Base-by-base conservation (phyloP, 148 eudicot genomes). In the Fagopyrum esculentum region DNA sequence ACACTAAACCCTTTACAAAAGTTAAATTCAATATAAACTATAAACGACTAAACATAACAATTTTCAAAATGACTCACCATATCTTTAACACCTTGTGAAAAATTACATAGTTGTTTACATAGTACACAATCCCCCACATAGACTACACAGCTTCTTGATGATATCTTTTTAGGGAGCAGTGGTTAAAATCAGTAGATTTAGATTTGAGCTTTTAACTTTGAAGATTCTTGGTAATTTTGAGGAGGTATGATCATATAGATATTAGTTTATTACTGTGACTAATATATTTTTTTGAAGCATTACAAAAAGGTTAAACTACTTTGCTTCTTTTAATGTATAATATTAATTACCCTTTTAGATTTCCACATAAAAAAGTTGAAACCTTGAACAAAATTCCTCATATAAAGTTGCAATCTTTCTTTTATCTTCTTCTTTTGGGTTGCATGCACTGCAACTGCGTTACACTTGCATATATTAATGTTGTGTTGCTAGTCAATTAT, bases 151-250 rank as follows among this genome's bases (percentile, higher is more conserved):
- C 49, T 46, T 45, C n/a, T 19, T 44, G 30, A 63, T 74, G 57
- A 74, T 68, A 40, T 73, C 66, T 78, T 80, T 80, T 75, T 77
- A 73, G 77, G 76, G 79, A 81, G 76, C 84, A 75, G 80, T 81
- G 87, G 84, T 49, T 75, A 82, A 79, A 84, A 87, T 87, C 75
- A 85, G 84, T 89, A 83, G 85, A 74, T 80, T 78, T 80, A 83
- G 90, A 87, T 87, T 75, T 82, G 59, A 77, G 59, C 89, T 85
- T 87, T 85, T 71, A 64, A 71, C 86, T 82, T 80, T 78, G 68
- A 76, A 83, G 87, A 83, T 84, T 74, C 76, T 82, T 85, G 81
- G 72, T 73, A 77, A 83, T 82, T 89, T 86, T 82, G 52, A 82
- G 80, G 86, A 35, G 45, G 35, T 17, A 10, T 71, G 40, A 47